phyloP scores from a whole-genome alignment of 345 rosid genomes.

The Eucalyptus virginea region DNA sequence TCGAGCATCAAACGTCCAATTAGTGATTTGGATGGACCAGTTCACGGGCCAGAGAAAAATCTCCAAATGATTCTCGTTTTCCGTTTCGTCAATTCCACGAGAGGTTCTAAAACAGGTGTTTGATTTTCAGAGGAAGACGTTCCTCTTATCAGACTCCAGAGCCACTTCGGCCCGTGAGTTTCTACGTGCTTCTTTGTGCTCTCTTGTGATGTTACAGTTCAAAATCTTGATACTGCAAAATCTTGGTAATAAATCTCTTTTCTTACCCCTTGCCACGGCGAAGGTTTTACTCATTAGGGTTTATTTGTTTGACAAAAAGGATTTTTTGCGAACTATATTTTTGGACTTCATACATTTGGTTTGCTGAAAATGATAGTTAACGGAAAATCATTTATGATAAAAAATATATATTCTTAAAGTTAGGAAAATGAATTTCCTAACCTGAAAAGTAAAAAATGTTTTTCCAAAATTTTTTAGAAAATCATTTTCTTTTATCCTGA shows the following conservation, averaged over 20 bases:
- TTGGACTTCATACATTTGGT: rapidly evolving
- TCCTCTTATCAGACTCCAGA: neutral
- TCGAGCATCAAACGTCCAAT: neutral
- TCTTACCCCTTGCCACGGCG: neutral
- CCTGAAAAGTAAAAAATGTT: neutral
- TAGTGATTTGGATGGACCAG: neutral
- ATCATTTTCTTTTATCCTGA: neutral
- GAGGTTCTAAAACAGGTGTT: neutral
- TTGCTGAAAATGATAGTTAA: neutral
- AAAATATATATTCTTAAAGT: neutral
- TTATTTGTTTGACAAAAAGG: neutral
- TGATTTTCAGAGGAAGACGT: neutral
- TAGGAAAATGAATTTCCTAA: neutral
- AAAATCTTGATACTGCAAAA: neutral
- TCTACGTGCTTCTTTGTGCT: neutral
- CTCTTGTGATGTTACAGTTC: neutral
- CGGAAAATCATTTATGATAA: neutral
- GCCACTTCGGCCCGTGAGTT: neutral
- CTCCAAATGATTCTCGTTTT: neutral
- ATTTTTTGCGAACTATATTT: neutral
- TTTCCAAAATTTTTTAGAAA: neutral
- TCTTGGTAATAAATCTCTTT: neutral
- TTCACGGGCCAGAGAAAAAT: neutral
- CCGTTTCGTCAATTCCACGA: neutral
- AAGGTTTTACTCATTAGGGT: rapidly evolving